Conservation (phyloP, 1,284 basidiomycete species). For the Cutaneotrichosporon sp. region DNA sequence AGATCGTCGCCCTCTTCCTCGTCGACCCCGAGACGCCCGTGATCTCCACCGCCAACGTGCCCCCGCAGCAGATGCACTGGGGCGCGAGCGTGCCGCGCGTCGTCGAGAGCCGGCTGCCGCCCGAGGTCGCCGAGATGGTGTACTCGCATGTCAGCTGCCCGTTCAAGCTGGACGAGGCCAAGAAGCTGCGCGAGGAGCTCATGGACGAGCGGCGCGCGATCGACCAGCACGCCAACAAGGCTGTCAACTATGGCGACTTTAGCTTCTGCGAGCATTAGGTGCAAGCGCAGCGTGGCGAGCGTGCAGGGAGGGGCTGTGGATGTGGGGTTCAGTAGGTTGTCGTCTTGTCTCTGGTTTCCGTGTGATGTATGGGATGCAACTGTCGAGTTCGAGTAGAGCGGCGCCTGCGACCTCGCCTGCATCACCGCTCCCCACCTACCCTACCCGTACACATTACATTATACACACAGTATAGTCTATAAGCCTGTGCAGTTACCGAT, state of each 20-base stretch:
- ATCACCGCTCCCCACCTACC: too few species aligned
- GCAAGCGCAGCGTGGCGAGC: background rate
- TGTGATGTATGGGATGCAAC: too few species aligned
- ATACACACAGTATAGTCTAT: slow-evolving; percentile 8
- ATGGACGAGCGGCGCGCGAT: slow-evolving; percentile 22
- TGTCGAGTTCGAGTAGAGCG: too few species aligned
- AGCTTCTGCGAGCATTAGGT: slow-evolving; percentile 25
- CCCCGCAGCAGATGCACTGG: slow-evolving; percentile 26
- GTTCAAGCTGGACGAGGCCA: slow-evolving; percentile 16
- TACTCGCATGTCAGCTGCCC: slow-evolving; percentile 19
- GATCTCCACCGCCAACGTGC: slow-evolving; percentile 16
- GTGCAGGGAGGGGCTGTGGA: too few species aligned
- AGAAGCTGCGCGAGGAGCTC: slow-evolving; percentile 21
- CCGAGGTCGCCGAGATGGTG: slow-evolving; percentile 17
- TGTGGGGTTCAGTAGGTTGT: too few species aligned
- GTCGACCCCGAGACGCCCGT: slow-evolving; percentile 20
- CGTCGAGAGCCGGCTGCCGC: slow-evolving; percentile 12
- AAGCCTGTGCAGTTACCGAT: too few species aligned
- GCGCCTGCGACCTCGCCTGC: too few species aligned
- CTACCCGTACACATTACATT: slow-evolving; percentile 2
- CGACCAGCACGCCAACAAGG: background rate
- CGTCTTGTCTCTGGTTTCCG: too few species aligned
- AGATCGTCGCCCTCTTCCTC: slow-evolving; percentile 27
- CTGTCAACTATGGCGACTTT: background rate
- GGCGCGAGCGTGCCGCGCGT: background rate